Evolutionary conservation across 1,139 yeast genomes (phyloP).

Genomic region (Lodderomyces oxycetoniae): DNA sequence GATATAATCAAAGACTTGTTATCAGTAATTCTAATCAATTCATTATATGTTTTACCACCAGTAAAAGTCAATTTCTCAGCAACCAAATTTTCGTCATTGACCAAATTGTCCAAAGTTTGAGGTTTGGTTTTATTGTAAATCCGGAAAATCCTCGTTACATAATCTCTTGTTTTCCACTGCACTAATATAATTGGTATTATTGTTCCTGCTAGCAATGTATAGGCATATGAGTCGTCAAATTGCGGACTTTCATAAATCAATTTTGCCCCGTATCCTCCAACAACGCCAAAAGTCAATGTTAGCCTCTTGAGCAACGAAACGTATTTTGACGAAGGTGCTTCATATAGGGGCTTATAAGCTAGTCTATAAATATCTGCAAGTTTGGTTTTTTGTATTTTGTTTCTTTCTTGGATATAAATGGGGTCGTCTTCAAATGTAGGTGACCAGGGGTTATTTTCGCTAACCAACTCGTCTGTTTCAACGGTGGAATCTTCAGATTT

Average conservation of each 20-base stretch:
- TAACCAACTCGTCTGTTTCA: conserved; percentile 39
- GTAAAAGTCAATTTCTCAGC: conserved; percentile 63
- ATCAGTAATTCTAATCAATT: conserved; percentile 48
- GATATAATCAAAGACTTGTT: conserved; percentile 39
- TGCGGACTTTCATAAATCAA: conserved; percentile 53
- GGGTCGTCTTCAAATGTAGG: conserved; percentile 40
- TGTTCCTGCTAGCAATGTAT: conserved; percentile 35
- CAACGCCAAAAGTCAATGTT: conserved; percentile 49
- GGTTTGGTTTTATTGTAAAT: conserved; percentile 59
- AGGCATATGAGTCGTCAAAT: conserved; percentile 52
- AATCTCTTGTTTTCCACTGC: conserved; percentile 58
- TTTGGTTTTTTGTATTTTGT: conserved; percentile 23
- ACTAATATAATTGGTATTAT: conserved; percentile 47
- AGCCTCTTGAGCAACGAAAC: conserved; percentile 53
- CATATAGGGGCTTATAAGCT: conserved; percentile 52
- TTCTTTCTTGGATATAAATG: conserved; percentile 28
- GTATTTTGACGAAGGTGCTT: conserved; percentile 52
- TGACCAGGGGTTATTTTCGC: conserved; percentile 48
- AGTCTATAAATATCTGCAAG: conserved; percentile 43
- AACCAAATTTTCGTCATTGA: conserved; percentile 59
- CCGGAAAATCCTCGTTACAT: conserved; percentile 69
- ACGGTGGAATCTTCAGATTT: conserved; percentile 32
- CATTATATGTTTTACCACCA: conserved; percentile 64
- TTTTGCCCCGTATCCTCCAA: conserved; percentile 54
- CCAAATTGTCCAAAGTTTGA: conserved; percentile 61